Conservation (phyloP, 2,329 filamentous ascomycete species). For the Peltaster fructicola region DNA sequence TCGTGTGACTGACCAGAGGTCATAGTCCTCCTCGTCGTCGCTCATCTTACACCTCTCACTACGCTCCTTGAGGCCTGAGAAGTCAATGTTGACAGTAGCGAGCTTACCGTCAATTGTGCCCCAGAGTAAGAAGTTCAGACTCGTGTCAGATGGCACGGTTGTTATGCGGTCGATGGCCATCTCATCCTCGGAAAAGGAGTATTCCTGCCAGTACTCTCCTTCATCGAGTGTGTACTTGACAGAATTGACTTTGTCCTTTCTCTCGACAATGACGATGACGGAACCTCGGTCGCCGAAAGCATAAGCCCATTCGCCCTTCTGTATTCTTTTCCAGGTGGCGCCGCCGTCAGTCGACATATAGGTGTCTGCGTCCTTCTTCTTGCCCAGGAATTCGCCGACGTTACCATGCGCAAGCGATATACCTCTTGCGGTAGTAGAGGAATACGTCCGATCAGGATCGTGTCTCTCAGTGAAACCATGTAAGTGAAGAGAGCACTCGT, state of each 20-base stretch:
- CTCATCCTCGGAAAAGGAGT: constrained; percentile 49
- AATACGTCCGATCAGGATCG: constrained; percentile 71
- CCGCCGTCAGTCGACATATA: constrained; percentile 89
- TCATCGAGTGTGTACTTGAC: constrained; percentile 67
- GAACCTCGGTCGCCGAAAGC: constrained; percentile 92
- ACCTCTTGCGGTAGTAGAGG: constrained; percentile 72
- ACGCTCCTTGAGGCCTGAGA: constrained; percentile 58
- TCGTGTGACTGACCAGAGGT: constrained; percentile 74
- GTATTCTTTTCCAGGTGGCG: constrained; percentile 67
- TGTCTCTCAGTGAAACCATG: constrained; percentile 87
- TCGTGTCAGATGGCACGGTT: constrained; percentile 74
- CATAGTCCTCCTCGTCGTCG: constrained; percentile 65
- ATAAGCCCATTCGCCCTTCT: constrained; percentile 81
- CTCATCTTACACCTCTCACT: constrained; percentile 45
- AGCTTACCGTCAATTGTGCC: constrained; percentile 43
- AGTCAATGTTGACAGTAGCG: constrained; percentile 72
- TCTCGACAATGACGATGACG: constrained; percentile 71
- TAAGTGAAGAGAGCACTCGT: constrained; percentile 71
- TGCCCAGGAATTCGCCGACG: constrained; percentile 54
- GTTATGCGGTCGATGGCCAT: constrained; percentile 65
- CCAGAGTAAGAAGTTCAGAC: constrained; percentile 86
- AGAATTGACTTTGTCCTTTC: constrained; percentile 46
- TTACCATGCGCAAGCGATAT: constrained; percentile 86
- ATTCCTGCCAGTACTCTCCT: constrained; percentile 61
- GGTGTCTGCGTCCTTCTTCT: constrained; percentile 59